These are phyloP conservation scores for Diatrype stigma DNA, from an alignment of 2,329 filamentous ascomycete genomes.

Conservation along the genomic window DNA sequence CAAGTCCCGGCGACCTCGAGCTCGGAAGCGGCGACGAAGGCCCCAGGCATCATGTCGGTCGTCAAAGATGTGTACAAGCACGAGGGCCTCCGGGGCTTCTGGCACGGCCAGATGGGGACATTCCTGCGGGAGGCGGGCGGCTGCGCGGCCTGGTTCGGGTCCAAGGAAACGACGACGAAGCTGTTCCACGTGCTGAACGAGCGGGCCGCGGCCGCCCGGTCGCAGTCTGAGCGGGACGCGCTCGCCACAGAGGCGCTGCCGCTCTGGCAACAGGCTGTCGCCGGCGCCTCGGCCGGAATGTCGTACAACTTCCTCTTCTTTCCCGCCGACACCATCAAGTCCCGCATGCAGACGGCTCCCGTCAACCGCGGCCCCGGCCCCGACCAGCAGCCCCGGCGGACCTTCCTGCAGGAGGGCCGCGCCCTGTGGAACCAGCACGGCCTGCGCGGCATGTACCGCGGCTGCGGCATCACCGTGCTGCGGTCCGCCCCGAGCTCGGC, in stretches of 20 bases:
- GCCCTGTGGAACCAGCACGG: slow-evolving; percentile 81
- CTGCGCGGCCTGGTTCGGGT: slow-evolving; percentile 91
- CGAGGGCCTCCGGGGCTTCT: slow-evolving; percentile 82
- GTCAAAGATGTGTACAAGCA: slow-evolving; percentile 77
- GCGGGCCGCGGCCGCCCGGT: slow-evolving; percentile 33
- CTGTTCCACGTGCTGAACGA: slow-evolving; percentile 61
- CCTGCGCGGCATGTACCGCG: slow-evolving; percentile 80
- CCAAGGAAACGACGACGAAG: slow-evolving; percentile 74
- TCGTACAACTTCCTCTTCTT: slow-evolving; percentile 97
- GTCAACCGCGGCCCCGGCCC: slow-evolving; percentile 49
- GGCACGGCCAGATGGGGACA: slow-evolving; percentile 91
- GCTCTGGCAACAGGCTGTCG: slow-evolving; percentile 80
- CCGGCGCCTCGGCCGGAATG: slow-evolving; percentile 84
- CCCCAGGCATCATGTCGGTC: slow-evolving; percentile 63
- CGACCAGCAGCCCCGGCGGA: slow-evolving; percentile 54
- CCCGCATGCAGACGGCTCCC: slow-evolving; percentile 88
- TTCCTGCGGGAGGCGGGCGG: slow-evolving; percentile 92
- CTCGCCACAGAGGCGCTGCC: slow-evolving; percentile 56
- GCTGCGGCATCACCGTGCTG: slow-evolving; percentile 88
- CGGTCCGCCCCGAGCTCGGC: slow-evolving; percentile 93
- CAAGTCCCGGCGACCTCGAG: slow-evolving; percentile 60
- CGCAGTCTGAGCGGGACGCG: slow-evolving; percentile 35
- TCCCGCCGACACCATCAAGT: slow-evolving; percentile 96
- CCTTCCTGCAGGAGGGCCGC: slow-evolving; percentile 68
- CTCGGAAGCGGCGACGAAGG: slow-evolving; percentile 37